phyloP scores from a whole-genome alignment of 2,329 filamentous ascomycete species.

The Penicillium sp. region DNA sequence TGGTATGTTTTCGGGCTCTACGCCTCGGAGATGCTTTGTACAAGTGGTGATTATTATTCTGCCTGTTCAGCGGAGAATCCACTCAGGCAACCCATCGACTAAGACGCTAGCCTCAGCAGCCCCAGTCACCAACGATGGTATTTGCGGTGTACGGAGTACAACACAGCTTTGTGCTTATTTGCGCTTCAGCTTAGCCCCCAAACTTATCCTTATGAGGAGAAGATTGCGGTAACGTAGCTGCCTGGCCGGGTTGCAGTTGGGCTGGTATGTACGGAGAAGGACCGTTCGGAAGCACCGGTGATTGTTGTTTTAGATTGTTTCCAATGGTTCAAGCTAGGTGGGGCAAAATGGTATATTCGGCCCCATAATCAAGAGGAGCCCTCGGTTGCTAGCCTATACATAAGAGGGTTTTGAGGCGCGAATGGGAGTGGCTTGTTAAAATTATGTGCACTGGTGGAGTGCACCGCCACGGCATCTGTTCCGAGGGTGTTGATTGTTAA shows the following conservation, averaged over 20 bases:
- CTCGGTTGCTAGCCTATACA: neutral
- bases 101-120: neutral
- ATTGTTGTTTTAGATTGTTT: slow-evolving; percentile 1
- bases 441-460: neutral
- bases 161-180: neutral
- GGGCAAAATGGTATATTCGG: neutral
- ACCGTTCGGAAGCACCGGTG: neutral
- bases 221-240: slow-evolving; percentile 2
- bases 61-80: neutral
- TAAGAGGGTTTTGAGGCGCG: neutral
- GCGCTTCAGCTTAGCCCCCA: neutral
- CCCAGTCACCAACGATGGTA: neutral
- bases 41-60: neutral
- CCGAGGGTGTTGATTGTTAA: too few species aligned
- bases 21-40: too few species aligned
- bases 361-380: neutral
- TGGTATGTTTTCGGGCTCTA: too few species aligned
- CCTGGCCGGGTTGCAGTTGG: slow-evolving; percentile 2
- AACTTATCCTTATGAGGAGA: neutral
- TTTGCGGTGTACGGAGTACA: neutral
- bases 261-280: neutral
- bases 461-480: neutral
- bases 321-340: neutral
- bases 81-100: neutral
- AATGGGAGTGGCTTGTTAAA: neutral